Conservation (phyloP, 345 rosid genomes). For the Bruguiera sexangula region DNA sequence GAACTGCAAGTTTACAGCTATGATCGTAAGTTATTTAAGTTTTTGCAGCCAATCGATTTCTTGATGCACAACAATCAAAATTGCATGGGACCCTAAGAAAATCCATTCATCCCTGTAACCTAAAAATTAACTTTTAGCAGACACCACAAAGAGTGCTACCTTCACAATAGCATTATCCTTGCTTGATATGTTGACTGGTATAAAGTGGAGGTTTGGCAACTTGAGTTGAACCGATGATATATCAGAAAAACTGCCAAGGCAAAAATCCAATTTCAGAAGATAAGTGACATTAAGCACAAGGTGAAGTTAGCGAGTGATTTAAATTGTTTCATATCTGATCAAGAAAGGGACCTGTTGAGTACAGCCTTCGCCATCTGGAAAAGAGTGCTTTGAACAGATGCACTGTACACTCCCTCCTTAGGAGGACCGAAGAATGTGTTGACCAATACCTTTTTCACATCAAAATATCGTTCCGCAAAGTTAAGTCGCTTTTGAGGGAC, state of each 20-base stretch:
- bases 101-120: background rate
- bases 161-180: constrained; percentile 69
- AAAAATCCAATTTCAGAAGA: constrained; percentile 9
- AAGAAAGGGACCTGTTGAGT: constrained; percentile 53
- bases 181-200: constrained; percentile 78
- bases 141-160: constrained; percentile 35
- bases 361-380: constrained; percentile 77
- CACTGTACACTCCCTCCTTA: constrained; percentile 77
- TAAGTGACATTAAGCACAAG: background rate
- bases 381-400: constrained; percentile 95
- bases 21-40: background rate
- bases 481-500: constrained; percentile 56
- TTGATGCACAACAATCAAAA: background rate
- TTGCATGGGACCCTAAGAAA: background rate
- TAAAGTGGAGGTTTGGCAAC: constrained; percentile 91
- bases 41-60: background rate
- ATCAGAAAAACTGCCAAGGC: constrained; percentile 57
- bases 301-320: background rate
- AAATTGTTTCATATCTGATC: background rate
- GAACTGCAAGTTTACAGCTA: constrained; percentile 50
- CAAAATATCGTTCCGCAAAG: constrained; percentile 59
- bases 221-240: constrained; percentile 63
- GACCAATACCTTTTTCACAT: constrained; percentile 54
- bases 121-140: background rate
- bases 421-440: constrained; percentile 81